Percentiles rank a stretch among this genome's conserved stretches.
These are phyloP conservation scores for Leptographium galeiforme DNA, from an alignment of 2,329 filamentous ascomycete genomes.

Conservation along the genomic window DNA sequence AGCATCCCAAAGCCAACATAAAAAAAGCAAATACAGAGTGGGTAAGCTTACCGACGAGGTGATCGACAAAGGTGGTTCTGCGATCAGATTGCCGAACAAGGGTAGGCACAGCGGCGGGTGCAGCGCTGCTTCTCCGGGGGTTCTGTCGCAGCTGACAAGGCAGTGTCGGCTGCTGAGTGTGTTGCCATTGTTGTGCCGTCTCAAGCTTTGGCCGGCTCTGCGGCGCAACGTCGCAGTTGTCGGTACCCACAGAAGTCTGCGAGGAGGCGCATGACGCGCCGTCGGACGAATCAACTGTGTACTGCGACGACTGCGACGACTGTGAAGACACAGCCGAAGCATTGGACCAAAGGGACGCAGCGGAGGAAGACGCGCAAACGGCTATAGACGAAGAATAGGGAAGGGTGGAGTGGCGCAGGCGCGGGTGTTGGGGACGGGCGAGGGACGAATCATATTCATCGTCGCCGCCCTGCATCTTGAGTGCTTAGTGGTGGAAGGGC, in stretches of 20 bases:
- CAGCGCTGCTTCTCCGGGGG: conserved; percentile 42
- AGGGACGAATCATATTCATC: conserved; percentile 38
- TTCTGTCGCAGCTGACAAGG: conserved; percentile 48
- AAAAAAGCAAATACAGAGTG: neutral
- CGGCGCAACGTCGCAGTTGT: conserved; percentile 2
- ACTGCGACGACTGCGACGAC: conserved; percentile 6
- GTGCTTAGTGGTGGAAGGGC: conserved; percentile 4
- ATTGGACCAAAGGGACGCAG: conserved; percentile 66
- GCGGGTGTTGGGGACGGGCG: conserved; percentile 21
- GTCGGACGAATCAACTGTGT: conserved; percentile 2
- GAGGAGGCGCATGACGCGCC: conserved; percentile 15
- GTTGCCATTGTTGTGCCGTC: conserved; percentile 5
- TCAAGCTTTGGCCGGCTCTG: conserved; percentile 6
- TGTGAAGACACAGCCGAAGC: conserved; percentile 24
- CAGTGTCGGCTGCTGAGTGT: conserved; percentile 1
- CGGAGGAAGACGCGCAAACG: conserved; percentile 63
- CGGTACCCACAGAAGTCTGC: conserved; percentile 7
- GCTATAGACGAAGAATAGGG: conserved; percentile 60
- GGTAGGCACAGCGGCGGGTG: conserved; percentile 52
- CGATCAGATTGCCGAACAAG: conserved; percentile 80
- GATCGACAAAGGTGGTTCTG: conserved; percentile 91
- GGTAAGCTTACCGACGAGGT: conserved; percentile 78
- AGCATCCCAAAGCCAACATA: neutral
- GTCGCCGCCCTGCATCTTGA: conserved; percentile 47
- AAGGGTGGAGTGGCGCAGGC: conserved; percentile 28